These are phyloP conservation scores for Abrus pulchellus DNA, from an alignment of 306 rosid genomes.

Conservation along the genomic window DNA sequence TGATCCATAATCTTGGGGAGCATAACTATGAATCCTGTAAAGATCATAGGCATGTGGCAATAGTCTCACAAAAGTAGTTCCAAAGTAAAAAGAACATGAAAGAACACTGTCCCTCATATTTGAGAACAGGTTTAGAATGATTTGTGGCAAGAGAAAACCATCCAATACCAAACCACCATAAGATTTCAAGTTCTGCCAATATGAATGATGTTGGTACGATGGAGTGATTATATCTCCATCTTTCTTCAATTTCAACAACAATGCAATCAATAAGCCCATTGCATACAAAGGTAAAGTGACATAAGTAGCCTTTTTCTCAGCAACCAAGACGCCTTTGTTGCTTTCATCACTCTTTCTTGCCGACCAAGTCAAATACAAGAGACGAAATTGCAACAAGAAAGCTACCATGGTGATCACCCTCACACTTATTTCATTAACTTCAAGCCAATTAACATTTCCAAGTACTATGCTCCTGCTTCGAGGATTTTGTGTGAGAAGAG, in stretches of 20 bases:
- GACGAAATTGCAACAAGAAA: slow-evolving; percentile 62
- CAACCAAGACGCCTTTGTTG: slow-evolving; percentile 45
- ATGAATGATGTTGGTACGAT: slow-evolving; percentile 4
- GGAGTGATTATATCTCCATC: not conserved
- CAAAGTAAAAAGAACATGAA: slow-evolving; percentile 59
- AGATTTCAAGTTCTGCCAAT: slow-evolving; percentile 55
- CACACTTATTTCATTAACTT: slow-evolving; percentile 59
- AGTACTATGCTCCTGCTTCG: not conserved
- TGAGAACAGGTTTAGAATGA: slow-evolving; percentile 57
- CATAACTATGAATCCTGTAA: slow-evolving; percentile 52
- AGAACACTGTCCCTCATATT: slow-evolving; percentile 54
- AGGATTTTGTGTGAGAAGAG: slow-evolving; percentile 49
- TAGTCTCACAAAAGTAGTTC: slow-evolving; percentile 64
- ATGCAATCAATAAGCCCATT: slow-evolving; percentile 46
- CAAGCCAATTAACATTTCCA: slow-evolving; percentile 59
- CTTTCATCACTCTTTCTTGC: slow-evolving; percentile 52
- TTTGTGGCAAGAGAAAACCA: slow-evolving; percentile 74
- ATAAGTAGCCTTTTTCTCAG: slow-evolving; percentile 53
- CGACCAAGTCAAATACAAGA: slow-evolving; percentile 61
- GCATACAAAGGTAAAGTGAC: slow-evolving; percentile 51
- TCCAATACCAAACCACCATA: slow-evolving; percentile 61
- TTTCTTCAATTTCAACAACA: slow-evolving; percentile 36
- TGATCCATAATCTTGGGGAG: not conserved
- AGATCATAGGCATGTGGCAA: slow-evolving; percentile 74
- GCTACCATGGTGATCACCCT: slow-evolving; percentile 60